These are phyloP conservation scores for Cytidiella melzeri DNA, from an alignment of 768 basidiomycete genomes.

Conservation along the genomic window DNA sequence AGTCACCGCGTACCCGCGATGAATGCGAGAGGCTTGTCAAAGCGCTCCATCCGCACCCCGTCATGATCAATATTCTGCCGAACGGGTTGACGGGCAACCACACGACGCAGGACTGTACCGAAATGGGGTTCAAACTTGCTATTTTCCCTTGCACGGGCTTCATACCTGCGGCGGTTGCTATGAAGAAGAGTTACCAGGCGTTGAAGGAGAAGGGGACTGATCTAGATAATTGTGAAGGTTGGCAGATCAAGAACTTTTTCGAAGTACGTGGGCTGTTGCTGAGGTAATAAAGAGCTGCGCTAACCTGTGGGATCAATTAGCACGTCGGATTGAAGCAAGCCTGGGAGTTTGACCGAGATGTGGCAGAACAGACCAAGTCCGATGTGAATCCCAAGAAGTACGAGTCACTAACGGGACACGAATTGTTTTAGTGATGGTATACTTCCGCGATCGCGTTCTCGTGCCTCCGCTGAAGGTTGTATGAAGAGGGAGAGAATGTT, in stretches of 20 bases:
- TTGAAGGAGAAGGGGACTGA: constrained; percentile 20
- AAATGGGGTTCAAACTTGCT: constrained; percentile 21
- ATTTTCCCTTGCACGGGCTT: constrained; percentile 25
- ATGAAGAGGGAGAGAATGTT: no score
- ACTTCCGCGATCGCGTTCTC: no score
- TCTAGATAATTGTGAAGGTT: constrained; percentile 16
- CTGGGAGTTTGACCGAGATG: constrained; percentile 17
- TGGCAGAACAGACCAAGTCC: constrained; percentile 13
- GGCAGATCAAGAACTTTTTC: constrained; percentile 25
- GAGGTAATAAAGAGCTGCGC: background rate
- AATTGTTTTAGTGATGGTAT: constrained; percentile 16
- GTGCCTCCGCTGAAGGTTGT: no score
- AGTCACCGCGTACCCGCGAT: constrained; percentile 22
- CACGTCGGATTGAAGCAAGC: constrained; percentile 18
- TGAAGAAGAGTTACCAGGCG: constrained; percentile 20
- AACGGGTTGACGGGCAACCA: constrained; percentile 23
- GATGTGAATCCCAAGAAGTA: constrained; percentile 21
- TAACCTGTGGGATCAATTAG: constrained; percentile 3
- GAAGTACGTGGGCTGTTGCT: constrained; percentile 14
- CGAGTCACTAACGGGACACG: constrained; percentile 16
- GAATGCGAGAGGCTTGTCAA: constrained; percentile 20
- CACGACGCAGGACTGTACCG: constrained; percentile 18
- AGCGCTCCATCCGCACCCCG: constrained; percentile 20
- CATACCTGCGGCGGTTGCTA: constrained; percentile 21
- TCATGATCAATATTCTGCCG: constrained; percentile 25